phyloP scores from a whole-genome alignment of 768 basidiomycete genomes.

The Goffeauzyma gilvescens region DNA sequence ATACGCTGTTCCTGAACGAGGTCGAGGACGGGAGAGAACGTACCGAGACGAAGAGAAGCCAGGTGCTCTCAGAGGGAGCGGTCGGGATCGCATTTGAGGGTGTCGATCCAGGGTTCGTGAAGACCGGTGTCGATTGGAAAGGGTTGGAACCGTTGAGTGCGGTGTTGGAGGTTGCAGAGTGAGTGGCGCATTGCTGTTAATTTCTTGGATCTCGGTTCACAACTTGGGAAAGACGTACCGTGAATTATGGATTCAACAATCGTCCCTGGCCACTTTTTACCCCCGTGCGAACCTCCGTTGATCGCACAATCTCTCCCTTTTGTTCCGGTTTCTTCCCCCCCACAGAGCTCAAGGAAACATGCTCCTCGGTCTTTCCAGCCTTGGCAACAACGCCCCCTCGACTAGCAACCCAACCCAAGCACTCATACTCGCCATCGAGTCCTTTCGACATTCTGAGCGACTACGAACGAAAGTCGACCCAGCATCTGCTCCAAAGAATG shows the following conservation, averaged over 20 bases:
- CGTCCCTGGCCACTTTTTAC: neutral
- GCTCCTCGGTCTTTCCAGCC: conserved; percentile 18
- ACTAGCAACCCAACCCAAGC: conserved; percentile 24
- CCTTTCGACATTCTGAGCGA: neutral
- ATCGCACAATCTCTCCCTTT: too few relatives aligned
- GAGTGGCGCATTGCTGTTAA: conserved; percentile 1
- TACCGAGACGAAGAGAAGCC: too few relatives aligned
- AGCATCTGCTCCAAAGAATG: conserved; percentile 2
- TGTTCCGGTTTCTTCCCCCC: neutral
- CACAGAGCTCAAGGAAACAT: conserved; percentile 31
- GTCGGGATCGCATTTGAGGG: conserved; percentile 21
- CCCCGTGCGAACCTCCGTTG: neutral
- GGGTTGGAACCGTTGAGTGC: conserved; percentile 17
- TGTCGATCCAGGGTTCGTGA: neutral
- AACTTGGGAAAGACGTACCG: too few relatives aligned
- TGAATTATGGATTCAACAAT: too few relatives aligned
- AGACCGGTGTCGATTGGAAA: conserved; percentile 10
- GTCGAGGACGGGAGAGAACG: too few relatives aligned
- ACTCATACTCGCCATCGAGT: conserved; percentile 25
- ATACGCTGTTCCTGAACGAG: conserved; percentile 21
- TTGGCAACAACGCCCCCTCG: too few relatives aligned
- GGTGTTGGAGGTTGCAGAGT: conserved; percentile 16
- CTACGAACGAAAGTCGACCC: too few relatives aligned
- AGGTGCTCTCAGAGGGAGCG: conserved; percentile 16
- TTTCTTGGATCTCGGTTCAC: neutral